A percentile compares a stretch with the other conserved stretches of the same genome.
These are phyloP conservation scores for Stygiomarasmius scandens DNA, from an alignment of 1,284 basidiomycete genomes.

Conservation along the genomic window DNA sequence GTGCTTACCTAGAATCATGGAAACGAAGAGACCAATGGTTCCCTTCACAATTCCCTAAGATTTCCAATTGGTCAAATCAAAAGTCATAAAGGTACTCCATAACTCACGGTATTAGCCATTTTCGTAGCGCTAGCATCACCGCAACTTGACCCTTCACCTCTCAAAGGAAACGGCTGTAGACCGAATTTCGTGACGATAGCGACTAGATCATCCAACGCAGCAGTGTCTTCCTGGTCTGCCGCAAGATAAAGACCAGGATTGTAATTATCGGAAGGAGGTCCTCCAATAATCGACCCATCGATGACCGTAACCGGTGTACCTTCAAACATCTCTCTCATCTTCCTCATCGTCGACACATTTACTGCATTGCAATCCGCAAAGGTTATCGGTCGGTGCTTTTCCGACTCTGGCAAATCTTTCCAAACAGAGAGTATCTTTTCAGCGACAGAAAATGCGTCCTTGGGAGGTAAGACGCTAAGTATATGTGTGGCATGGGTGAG, in stretches of 20 bases:
- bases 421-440: slow-evolving; percentile 19
- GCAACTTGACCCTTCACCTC: slow-evolving; percentile 42
- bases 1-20: slow-evolving; percentile 48
- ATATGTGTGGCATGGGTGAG: slow-evolving; percentile 40
- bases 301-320: slow-evolving; percentile 43
- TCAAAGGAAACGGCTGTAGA: slow-evolving; percentile 40
- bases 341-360: slow-evolving; percentile 43
- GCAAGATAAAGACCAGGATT: slow-evolving; percentile 53
- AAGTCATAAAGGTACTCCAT: no score
- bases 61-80: no score
- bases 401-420: background rate
- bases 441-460: slow-evolving; percentile 45
- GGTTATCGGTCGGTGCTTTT: slow-evolving; percentile 12
- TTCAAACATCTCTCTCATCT: slow-evolving; percentile 42
- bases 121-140: slow-evolving; percentile 56
- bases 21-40: slow-evolving; percentile 41
- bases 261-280: slow-evolving; percentile 42
- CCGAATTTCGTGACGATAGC: slow-evolving; percentile 37
- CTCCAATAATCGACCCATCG: slow-evolving; percentile 51
- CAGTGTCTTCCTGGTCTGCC: slow-evolving; percentile 32
- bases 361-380: slow-evolving; percentile 56
- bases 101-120: slow-evolving; percentile 52
- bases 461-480: slow-evolving; percentile 52
- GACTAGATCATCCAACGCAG: slow-evolving; percentile 39
- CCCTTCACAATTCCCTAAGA: slow-evolving; percentile 52